Conservation (phyloP, 2,329 filamentous ascomycete genomes). For the Neospermospora avenae region DNA sequence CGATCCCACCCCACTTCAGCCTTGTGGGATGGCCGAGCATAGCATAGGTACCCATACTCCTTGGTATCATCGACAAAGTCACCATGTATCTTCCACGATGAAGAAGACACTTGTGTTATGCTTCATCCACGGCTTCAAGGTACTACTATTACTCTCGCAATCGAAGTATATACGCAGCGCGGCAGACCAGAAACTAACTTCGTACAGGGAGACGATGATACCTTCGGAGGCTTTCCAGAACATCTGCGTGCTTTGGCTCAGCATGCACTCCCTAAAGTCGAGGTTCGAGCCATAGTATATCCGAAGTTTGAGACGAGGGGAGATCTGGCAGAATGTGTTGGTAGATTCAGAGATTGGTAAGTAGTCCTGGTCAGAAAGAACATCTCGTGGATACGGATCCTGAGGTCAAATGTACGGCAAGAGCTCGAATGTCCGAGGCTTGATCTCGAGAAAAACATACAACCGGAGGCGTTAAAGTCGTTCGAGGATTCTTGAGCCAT, state of each 20-base stretch:
- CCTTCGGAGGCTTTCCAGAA: conserved; percentile 73
- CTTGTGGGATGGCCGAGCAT: not conserved
- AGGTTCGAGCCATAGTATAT: conserved; percentile 68
- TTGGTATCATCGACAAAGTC: not conserved
- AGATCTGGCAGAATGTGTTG: conserved; percentile 68
- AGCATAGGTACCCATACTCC: no score
- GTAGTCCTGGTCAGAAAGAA: not conserved
- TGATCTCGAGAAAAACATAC: not conserved
- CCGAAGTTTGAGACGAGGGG: conserved; percentile 80
- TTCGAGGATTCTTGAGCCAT: not conserved
- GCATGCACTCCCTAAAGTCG: conserved; percentile 64
- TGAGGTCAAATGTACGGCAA: no score
- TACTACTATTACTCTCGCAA: conserved; percentile 31
- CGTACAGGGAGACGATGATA: conserved; percentile 67
- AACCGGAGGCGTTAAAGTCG: not conserved
- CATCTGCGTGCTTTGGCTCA: conserved; percentile 64
- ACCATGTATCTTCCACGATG: conserved; percentile 43
- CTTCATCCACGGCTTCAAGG: conserved; percentile 89
- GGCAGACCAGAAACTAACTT: not conserved
- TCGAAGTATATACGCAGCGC: not conserved
- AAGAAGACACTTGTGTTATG: conserved; percentile 78
- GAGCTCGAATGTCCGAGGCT: not conserved
- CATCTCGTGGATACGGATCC: not conserved
- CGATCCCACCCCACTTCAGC: not conserved
- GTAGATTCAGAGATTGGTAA: conserved; percentile 72